These are phyloP conservation scores for Przewalskia tangutica DNA, from an alignment of 257 asterid genomes.

Conservation along the genomic window DNA sequence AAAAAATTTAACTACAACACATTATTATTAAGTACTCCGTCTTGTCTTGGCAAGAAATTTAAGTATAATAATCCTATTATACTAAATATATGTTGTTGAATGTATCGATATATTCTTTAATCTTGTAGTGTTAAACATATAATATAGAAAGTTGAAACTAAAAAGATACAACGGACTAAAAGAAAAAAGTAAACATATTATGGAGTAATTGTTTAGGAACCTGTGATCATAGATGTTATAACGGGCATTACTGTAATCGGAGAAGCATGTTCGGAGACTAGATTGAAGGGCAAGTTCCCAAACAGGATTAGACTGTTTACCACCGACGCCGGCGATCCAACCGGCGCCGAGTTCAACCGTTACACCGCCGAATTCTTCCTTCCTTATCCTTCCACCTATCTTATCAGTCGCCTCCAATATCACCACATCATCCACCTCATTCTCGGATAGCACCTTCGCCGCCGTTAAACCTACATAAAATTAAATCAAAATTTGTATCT, in stretches of 20 bases:
- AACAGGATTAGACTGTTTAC: conserved; percentile 61
- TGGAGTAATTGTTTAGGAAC: conserved; percentile 10
- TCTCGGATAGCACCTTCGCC: conserved; percentile 66
- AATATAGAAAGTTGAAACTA: too few species aligned
- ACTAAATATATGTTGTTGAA: too few species aligned
- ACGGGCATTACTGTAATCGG: conserved; percentile 82
- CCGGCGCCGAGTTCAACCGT: conserved; percentile 97
- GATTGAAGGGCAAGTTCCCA: conserved; percentile 76
- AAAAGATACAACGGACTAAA: too few species aligned
- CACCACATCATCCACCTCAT: conserved; percentile 69
- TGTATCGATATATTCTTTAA: too few species aligned
- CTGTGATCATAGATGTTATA: conserved; percentile 82
- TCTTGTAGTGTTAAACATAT: too few species aligned
- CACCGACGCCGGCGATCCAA: conserved; percentile 98
- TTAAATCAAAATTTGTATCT: neutral
- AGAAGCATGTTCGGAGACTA: conserved; percentile 78
- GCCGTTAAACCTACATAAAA: conserved; percentile 57
- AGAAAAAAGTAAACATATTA: too few species aligned
- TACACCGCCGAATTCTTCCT: conserved; percentile 74
- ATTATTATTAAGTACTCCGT: too few species aligned
- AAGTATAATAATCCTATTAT: too few species aligned
- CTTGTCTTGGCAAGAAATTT: too few species aligned
- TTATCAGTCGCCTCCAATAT: conserved; percentile 76
- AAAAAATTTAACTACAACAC: neutral
- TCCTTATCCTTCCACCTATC: conserved; percentile 75